Base-by-base conservation (phyloP, 495 filamentous ascomycete species). In the Neurospora sp. region DNA sequence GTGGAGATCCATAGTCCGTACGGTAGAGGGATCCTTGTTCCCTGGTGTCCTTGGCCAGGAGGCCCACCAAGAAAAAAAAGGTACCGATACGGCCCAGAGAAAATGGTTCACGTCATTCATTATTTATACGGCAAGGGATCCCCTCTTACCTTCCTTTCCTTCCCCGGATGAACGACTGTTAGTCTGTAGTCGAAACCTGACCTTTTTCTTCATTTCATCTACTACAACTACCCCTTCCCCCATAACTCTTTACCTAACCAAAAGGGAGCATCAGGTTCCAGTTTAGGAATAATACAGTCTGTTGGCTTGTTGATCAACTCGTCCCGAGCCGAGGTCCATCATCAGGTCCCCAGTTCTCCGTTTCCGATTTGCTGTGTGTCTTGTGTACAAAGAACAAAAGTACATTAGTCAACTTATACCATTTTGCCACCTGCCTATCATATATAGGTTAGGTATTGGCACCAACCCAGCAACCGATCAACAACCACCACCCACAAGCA, bases 241-340 rank as follows among this genome's bases (percentile, higher is more conserved):
- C 47, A 44, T 18, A 44, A 44, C 41, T 8, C 45, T 9, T 53
- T 59, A 4, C 20, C 20, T 14, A 27, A 59, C 47, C 47, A 27
- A 59, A 59, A 59, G 47, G 9, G 47, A 59, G 47, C 53, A 35
- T 31, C 27, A 61, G 53, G 53, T 61, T 61, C 53, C 53, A 61
- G 53, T 61, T 61, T 61, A 61, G 53, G 53, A 61, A 61, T 61
- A 61, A 35, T 61, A 35, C 22, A 12, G 47, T 53, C 27, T 35
- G 53, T 35, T 61, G 53, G 53, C 53, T 61, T 61, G 70, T 71
- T 71, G 70, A 37, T 37, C 47, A 39, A 70, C 69, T 71, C 70
- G 69, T 39, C 69, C 71, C 72, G 42, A 71, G n/a, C 45, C 69
- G 39, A 73, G 35, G 37, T 44, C 41, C 35, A 27, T 47, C 20